Conservation (phyloP, 768 basidiomycete species). For the Lentinus tigrinus region DNA sequence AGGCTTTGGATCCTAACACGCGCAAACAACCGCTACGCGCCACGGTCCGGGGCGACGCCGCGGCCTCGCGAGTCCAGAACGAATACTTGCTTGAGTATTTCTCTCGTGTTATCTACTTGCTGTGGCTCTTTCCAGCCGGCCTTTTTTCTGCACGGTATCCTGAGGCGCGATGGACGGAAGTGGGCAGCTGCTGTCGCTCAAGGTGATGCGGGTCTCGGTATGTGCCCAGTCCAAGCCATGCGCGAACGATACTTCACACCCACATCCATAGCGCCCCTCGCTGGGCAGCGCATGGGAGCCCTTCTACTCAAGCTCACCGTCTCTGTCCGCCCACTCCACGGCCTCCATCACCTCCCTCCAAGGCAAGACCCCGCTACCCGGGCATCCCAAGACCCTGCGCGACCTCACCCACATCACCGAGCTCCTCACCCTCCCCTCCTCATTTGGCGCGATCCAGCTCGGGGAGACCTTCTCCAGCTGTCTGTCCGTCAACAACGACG, state of each 20-base stretch:
- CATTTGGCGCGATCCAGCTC: slow-evolving; percentile 85
- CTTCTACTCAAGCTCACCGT: slow-evolving; percentile 81
- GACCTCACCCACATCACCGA: slow-evolving; percentile 80
- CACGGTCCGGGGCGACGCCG: neutral
- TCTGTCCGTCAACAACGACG: slow-evolving; percentile 81
- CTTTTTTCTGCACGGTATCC: neutral
- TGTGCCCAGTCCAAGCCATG: slow-evolving; percentile 33
- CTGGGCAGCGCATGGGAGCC: slow-evolving; percentile 80
- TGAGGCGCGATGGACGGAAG: slow-evolving; percentile 44
- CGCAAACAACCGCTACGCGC: slow-evolving; percentile 21
- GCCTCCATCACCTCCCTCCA: slow-evolving; percentile 77
- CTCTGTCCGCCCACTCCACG: slow-evolving; percentile 80
- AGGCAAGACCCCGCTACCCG: slow-evolving; percentile 63
- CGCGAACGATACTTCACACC: neutral
- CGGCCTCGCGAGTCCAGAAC: too few relatives aligned
- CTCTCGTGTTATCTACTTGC: too few relatives aligned
- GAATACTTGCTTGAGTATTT: too few relatives aligned
- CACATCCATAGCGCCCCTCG: slow-evolving; percentile 47
- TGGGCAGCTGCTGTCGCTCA: slow-evolving; percentile 70
- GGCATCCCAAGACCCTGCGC: slow-evolving; percentile 80
- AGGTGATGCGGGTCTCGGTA: slow-evolving; percentile 88
- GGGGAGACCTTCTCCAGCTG: slow-evolving; percentile 87
- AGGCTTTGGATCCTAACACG: slow-evolving; percentile 24
- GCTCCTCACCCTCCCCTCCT: slow-evolving; percentile 74
- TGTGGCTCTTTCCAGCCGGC: too few relatives aligned